A percentile compares a stretch with the other conserved stretches of the same genome.
These are phyloP conservation scores for Diaporthe sp. DNA, from an alignment of 2,329 filamentous ascomycete species.

Conservation along the genomic window DNA sequence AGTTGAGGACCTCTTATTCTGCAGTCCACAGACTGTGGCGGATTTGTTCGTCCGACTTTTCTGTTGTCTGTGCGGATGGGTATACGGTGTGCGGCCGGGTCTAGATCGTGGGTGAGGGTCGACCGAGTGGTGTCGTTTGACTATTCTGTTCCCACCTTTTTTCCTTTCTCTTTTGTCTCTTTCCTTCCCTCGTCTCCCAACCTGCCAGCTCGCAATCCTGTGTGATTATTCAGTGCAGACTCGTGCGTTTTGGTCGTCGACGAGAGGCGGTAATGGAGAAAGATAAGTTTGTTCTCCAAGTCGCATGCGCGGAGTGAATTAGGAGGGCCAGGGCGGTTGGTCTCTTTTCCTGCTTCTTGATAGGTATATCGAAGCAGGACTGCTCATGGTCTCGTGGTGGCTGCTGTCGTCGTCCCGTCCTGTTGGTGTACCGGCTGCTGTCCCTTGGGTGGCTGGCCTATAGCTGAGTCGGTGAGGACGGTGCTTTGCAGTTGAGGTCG, in stretches of 20 bases:
- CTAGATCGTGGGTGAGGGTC: constrained; percentile 9
- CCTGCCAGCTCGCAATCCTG: background rate
- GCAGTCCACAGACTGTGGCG: background rate
- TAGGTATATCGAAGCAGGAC: constrained; percentile 23
- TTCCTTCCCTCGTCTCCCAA: background rate
- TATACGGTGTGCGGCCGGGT: background rate
- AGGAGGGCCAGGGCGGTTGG: constrained; percentile 26
- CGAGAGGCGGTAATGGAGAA: no score
- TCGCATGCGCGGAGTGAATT: background rate
- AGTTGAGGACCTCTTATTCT: background rate
- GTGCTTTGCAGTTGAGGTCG: background rate
- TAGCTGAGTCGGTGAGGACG: background rate
- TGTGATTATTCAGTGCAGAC: background rate
- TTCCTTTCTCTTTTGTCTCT: background rate
- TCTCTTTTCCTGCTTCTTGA: constrained; percentile 23
- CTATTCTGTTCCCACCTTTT: constrained; percentile 6
- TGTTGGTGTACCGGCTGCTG: background rate
- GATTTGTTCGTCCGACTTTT: background rate
- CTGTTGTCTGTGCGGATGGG: background rate
- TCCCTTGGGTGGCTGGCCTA: background rate
- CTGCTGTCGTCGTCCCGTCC: background rate
- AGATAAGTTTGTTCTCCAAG: background rate
- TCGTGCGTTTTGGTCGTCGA: background rate
- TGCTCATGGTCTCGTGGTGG: constrained; percentile 25
- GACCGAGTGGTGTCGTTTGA: background rate